Conservation (phyloP, 805 yeast genomes). For the Candida manassasensis region DNA sequence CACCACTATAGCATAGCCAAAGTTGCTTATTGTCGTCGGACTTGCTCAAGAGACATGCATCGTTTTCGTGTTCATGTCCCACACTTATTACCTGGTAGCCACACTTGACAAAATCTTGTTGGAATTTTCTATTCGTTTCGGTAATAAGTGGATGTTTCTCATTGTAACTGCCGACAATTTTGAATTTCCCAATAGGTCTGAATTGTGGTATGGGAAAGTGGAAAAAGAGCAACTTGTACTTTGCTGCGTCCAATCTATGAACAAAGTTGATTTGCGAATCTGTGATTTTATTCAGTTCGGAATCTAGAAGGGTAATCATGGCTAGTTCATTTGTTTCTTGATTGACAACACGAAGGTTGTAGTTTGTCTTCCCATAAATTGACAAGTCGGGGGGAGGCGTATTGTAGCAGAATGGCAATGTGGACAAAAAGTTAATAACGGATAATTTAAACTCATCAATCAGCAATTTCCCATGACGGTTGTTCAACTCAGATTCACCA, state of each 20-base stretch:
- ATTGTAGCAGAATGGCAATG: constrained; percentile 36
- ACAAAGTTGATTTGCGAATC: constrained; percentile 32
- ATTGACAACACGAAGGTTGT: constrained; percentile 23
- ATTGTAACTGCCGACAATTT: constrained; percentile 35
- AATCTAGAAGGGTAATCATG: constrained; percentile 30
- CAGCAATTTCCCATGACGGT: neutral
- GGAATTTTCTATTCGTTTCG: constrained; percentile 23
- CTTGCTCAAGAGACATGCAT: constrained; percentile 31
- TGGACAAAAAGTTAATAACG: constrained; percentile 24
- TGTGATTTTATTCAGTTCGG: constrained; percentile 23
- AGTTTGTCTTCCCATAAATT: constrained; percentile 36
- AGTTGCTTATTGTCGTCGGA: constrained; percentile 11
- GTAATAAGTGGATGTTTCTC: constrained; percentile 32
- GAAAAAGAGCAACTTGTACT: constrained; percentile 30
- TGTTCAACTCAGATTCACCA: constrained; percentile 30
- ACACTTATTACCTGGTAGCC: constrained; percentile 36
- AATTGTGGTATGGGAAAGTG: constrained; percentile 41
- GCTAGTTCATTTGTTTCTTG: constrained; percentile 16
- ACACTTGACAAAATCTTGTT: constrained; percentile 29
- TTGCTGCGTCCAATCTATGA: constrained; percentile 16
- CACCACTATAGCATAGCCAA: constrained; percentile 38
- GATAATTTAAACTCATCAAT: constrained; percentile 6
- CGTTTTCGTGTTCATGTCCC: constrained; percentile 43
- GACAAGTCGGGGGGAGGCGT: constrained; percentile 6
- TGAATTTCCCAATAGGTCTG: constrained; percentile 35